Conservation (phyloP, 768 basidiomycete species). For the Postia placenta region DNA sequence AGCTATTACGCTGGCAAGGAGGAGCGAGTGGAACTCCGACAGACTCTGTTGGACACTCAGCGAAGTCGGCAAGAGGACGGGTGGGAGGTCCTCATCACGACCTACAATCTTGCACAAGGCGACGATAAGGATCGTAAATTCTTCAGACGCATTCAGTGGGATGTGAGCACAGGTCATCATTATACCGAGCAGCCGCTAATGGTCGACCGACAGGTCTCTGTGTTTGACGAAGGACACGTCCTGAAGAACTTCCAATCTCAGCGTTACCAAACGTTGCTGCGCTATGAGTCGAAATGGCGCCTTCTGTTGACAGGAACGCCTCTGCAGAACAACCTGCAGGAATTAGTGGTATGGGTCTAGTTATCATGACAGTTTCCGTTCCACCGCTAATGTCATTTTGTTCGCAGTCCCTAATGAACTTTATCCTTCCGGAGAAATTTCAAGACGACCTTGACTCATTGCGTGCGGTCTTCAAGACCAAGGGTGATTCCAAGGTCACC, state of each 20-base stretch:
- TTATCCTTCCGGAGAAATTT: slow-evolving; percentile 92
- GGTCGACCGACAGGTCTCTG: slow-evolving; percentile 56
- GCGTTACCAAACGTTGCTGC: slow-evolving; percentile 84
- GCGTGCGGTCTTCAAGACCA: slow-evolving; percentile 94
- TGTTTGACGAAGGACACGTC: slow-evolving; percentile 96
- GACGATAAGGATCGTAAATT: slow-evolving; percentile 87
- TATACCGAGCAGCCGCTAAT: background rate
- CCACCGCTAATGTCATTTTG: background rate
- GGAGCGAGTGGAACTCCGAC: slow-evolving; percentile 69
- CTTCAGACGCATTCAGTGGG: slow-evolving; percentile 86
- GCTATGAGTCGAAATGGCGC: slow-evolving; percentile 84
- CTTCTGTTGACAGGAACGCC: slow-evolving; percentile 94
- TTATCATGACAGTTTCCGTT: slow-evolving; percentile 5
- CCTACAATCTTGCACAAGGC: slow-evolving; percentile 91
- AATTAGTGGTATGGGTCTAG: slow-evolving; percentile 64
- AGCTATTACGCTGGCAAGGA: slow-evolving; percentile 94
- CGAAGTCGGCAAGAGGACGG: slow-evolving; percentile 45
- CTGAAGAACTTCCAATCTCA: slow-evolving; percentile 98
- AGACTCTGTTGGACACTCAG: slow-evolving; percentile 62
- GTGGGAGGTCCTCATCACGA: slow-evolving; percentile 94
- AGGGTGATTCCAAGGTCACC: slow-evolving; percentile 85
- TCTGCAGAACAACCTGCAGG: slow-evolving; percentile 86
- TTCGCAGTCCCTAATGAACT: slow-evolving; percentile 89
- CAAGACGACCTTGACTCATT: slow-evolving; percentile 69
- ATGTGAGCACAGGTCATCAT: slow-evolving; percentile 49